Evolutionary conservation across 768 basidiomycete species (phyloP).

Genomic region (Boletus eberwhitei): DNA sequence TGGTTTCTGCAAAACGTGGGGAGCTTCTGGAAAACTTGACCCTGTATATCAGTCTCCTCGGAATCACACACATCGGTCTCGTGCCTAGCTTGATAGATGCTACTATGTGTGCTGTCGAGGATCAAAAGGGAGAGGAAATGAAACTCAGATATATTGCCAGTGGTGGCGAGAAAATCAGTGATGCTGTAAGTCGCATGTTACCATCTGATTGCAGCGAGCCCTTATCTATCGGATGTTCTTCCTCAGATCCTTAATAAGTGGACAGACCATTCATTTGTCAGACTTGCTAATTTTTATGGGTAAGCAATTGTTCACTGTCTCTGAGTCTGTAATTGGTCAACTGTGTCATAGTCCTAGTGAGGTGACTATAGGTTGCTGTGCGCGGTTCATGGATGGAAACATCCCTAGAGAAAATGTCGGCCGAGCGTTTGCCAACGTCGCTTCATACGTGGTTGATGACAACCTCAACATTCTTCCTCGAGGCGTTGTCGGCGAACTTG

Average conservation of each 20-base stretch:
- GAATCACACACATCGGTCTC: conserved; percentile 48
- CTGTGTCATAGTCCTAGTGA: conserved; percentile 41
- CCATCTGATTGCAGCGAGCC: neutral
- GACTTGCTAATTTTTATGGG: conserved; percentile 51
- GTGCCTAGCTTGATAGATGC: conserved; percentile 54
- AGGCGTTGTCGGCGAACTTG: conserved; percentile 45
- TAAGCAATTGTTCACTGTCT: conserved; percentile 6
- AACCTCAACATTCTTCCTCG: conserved; percentile 42
- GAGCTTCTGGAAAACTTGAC: conserved; percentile 42
- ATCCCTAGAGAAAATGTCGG: conserved; percentile 46
- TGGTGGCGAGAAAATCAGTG: conserved; percentile 53
- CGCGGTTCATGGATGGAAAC: conserved; percentile 39
- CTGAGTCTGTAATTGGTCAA: neutral
- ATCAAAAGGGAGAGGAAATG: conserved; percentile 30
- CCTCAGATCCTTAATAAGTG: conserved; percentile 43
- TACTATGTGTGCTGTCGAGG: conserved; percentile 34
- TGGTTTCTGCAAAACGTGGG: conserved; percentile 40
- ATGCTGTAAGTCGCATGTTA: conserved; percentile 36
- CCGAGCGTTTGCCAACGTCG: conserved; percentile 34
- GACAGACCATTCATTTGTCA: conserved; percentile 43
- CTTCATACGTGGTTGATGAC: conserved; percentile 41
- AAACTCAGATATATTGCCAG: conserved; percentile 44
- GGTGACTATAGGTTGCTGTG: conserved; percentile 51
- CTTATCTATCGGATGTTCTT: neutral
- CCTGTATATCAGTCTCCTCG: conserved; percentile 38